phyloP scores from a whole-genome alignment of 345 rosid genomes.

The Xanthoceras sorbifolium region DNA sequence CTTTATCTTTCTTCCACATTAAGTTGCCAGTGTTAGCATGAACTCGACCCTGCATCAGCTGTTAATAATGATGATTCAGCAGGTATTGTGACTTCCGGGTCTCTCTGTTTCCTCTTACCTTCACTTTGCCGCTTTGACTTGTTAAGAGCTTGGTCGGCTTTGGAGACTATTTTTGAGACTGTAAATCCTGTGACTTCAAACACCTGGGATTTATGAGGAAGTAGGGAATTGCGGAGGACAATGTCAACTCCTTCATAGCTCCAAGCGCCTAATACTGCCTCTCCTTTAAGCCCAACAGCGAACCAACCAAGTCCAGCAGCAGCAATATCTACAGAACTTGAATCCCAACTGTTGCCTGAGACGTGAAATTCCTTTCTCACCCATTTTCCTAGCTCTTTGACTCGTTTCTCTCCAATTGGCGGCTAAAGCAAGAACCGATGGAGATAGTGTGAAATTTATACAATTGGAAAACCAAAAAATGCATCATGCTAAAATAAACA shows the following conservation, averaged over 20 bases:
- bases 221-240: constrained; percentile 63
- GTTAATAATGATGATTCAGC: constrained; percentile 23
- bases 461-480: background rate
- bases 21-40: background rate
- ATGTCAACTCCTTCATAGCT: constrained; percentile 80
- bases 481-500: background rate
- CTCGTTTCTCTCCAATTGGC: constrained; percentile 79
- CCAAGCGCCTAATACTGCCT: constrained; percentile 79
- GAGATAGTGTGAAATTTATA: constrained; percentile 7
- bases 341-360: constrained; percentile 74
- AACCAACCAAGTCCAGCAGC: constrained; percentile 95
- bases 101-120: constrained; percentile 48
- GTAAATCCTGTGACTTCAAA: constrained; percentile 90
- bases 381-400: constrained; percentile 81
- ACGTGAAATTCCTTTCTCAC: constrained; percentile 63
- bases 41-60: background rate
- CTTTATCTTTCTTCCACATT: background rate
- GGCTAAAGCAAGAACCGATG: constrained; percentile 50
- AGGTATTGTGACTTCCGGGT: constrained; percentile 17
- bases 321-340: constrained; percentile 76
- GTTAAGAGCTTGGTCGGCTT: constrained; percentile 67
- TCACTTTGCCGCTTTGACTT: constrained; percentile 43
- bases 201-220: constrained; percentile 62
- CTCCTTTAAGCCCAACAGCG: constrained; percentile 77
- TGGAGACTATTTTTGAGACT: constrained; percentile 81